Conservation (phyloP, 805 yeast genomes). For the Debaryomyces maramus region DNA sequence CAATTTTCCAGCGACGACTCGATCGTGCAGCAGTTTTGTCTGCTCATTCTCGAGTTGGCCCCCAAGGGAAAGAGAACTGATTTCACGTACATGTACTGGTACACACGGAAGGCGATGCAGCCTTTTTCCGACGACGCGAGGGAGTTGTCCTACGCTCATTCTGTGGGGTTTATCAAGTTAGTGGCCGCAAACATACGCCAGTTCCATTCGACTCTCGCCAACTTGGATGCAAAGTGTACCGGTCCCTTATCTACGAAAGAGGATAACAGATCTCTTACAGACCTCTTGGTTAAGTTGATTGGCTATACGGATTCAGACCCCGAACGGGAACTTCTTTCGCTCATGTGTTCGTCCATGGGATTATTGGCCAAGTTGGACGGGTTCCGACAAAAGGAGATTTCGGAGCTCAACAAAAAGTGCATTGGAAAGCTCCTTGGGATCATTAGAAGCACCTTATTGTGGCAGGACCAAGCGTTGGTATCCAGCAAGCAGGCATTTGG, state of each 20-base stretch:
- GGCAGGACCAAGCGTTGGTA: conserved; percentile 4
- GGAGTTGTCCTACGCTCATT: background rate
- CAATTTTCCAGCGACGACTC: conserved; percentile 2
- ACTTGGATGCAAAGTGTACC: background rate
- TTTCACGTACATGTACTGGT: conserved; percentile 1
- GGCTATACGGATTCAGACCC: background rate
- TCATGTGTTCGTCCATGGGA: background rate
- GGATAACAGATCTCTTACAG: background rate
- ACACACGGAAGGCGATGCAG: background rate
- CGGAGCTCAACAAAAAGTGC: conserved; percentile 4
- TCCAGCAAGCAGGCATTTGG: conserved; percentile 5
- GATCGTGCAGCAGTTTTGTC: background rate
- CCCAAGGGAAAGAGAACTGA: background rate
- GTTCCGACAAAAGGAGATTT: background rate
- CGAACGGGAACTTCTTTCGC: conserved; percentile 3
- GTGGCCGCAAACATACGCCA: background rate
- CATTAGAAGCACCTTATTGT: background rate
- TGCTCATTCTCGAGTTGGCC: background rate
- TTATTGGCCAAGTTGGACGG: background rate
- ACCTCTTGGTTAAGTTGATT: background rate
- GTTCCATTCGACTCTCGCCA: background rate
- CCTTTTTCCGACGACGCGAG: background rate
- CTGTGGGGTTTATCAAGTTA: background rate
- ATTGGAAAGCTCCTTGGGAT: conserved; percentile 3
- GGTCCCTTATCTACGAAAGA: background rate